Evolutionary conservation across 2,329 filamentous ascomycete species (phyloP).

Genomic region (Sclerotinia nivalis): DNA sequence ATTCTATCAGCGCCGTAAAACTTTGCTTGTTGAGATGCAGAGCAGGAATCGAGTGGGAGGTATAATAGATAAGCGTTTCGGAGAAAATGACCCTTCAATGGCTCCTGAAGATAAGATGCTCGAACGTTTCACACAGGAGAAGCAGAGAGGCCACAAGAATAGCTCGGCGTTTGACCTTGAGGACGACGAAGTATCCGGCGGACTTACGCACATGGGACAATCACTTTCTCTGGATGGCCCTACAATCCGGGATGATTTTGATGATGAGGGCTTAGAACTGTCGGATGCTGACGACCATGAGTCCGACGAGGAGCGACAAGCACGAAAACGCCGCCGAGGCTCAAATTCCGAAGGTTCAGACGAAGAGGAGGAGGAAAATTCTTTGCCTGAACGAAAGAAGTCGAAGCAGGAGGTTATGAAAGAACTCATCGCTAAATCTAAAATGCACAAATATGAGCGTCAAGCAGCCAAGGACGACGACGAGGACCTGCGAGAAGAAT

Average conservation of each 20-base stretch:
- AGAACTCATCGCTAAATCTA: conserved; percentile 96
- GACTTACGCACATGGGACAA: conserved; percentile 82
- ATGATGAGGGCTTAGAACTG: conserved; percentile 69
- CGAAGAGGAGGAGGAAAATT: conserved; percentile 52
- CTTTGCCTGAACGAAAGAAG: conserved; percentile 81
- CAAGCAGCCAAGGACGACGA: conserved; percentile 93
- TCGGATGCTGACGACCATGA: conserved; percentile 59
- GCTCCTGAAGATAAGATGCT: conserved; percentile 89
- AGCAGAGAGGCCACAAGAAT: conserved; percentile 75
- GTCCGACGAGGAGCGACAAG: conserved; percentile 55
- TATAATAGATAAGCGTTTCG: conserved; percentile 89
- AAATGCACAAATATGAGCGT: conserved; percentile 90
- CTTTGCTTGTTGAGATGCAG: conserved; percentile 66
- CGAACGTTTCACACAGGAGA: conserved; percentile 86
- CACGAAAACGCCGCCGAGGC: conserved; percentile 58
- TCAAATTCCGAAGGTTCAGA: conserved; percentile 50
- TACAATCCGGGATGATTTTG: conserved; percentile 68
- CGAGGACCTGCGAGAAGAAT: conserved; percentile 77
- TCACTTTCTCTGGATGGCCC: conserved; percentile 64
- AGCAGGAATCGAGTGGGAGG: conserved; percentile 87
- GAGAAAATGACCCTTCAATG: conserved; percentile 93
- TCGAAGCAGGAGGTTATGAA: conserved; percentile 97
- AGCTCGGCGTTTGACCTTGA: conserved; percentile 87
- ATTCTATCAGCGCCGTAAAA: conserved; percentile 27
- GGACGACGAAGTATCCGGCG: conserved; percentile 67